phyloP scores from a whole-genome alignment of 306 rosid genomes.

The Cicer bijugum region DNA sequence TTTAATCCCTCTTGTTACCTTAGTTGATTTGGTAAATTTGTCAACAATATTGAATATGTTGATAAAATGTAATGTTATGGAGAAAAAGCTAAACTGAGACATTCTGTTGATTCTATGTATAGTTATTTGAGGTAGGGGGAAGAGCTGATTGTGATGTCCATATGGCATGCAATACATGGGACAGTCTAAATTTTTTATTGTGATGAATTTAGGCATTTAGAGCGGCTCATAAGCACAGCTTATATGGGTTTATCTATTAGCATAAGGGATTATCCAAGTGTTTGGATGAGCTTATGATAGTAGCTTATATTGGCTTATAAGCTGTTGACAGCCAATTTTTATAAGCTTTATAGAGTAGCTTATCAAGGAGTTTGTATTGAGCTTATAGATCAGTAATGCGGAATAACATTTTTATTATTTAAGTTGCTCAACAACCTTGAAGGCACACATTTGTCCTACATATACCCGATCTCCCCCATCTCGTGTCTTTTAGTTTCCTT shows the following conservation, averaged over 20 bases:
- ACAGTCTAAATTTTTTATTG: neutral
- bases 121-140: slow-evolving; percentile 6
- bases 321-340: neutral
- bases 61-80: slow-evolving; percentile 18
- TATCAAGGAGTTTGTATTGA: neutral
- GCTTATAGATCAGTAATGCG: neutral
- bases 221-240: neutral
- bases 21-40: slow-evolving; percentile 13
- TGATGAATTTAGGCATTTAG: neutral
- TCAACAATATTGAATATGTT: slow-evolving; percentile 12
- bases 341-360: neutral
- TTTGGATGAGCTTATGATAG: neutral
- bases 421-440: neutral
- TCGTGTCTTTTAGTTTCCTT: too few species aligned
- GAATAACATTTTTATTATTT: neutral
- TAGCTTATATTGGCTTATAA: neutral
- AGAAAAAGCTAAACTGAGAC: slow-evolving; percentile 25
- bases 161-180: slow-evolving; percentile 1
- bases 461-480: neutral
- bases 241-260: neutral
- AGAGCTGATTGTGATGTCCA: neutral
- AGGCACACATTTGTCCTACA: neutral
- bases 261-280: neutral
- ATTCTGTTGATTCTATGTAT: neutral
- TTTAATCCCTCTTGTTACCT: slow-evolving; percentile 5